phyloP scores from a whole-genome alignment of 108 stramenopile species.

The Cyclostephanos invisitatus region DNA sequence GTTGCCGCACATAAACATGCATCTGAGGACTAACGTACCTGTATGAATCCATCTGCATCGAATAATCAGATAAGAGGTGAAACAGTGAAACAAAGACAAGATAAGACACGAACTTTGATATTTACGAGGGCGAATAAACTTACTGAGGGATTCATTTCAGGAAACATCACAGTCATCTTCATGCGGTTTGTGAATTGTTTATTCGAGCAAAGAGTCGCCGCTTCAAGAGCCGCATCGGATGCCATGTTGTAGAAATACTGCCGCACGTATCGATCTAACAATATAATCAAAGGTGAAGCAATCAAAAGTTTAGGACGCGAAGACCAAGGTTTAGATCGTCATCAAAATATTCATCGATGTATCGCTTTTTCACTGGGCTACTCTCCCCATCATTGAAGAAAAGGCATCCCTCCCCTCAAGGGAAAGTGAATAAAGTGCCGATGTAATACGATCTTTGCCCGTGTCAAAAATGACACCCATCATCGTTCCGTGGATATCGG shows the following conservation, averaged over 20 bases:
- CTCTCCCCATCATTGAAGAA: constrained; percentile 46
- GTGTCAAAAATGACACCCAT: constrained; percentile 28
- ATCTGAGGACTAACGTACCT: constrained; percentile 39
- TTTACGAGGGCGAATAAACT: not conserved
- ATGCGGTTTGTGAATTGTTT: constrained; percentile 74
- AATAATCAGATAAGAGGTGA: not conserved
- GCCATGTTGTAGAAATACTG: constrained; percentile 85
- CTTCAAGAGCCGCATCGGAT: constrained; percentile 67
- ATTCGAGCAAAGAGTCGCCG: constrained; percentile 67
- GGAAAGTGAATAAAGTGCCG: constrained; percentile 57
- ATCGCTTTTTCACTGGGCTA: constrained; percentile 58
- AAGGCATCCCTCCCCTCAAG: constrained; percentile 25
- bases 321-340: not conserved
- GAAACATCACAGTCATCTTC: constrained; percentile 79
- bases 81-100: not conserved
- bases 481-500: constrained; percentile 23
- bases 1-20: not conserved
- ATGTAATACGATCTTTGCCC: constrained; percentile 32
- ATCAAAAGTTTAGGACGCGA: not conserved
- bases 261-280: constrained; percentile 71
- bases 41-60: constrained; percentile 70
- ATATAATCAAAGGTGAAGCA: not conserved
- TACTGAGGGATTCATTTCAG: constrained; percentile 79
- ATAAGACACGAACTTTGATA: too few relatives aligned
- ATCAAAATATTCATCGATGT: constrained; percentile 42